Percentiles rank a stretch among this genome's conserved stretches.
Evolutionary conservation across 148 eudicot species (phyloP).

Genomic region (Gaultheria prostrata): DNA sequence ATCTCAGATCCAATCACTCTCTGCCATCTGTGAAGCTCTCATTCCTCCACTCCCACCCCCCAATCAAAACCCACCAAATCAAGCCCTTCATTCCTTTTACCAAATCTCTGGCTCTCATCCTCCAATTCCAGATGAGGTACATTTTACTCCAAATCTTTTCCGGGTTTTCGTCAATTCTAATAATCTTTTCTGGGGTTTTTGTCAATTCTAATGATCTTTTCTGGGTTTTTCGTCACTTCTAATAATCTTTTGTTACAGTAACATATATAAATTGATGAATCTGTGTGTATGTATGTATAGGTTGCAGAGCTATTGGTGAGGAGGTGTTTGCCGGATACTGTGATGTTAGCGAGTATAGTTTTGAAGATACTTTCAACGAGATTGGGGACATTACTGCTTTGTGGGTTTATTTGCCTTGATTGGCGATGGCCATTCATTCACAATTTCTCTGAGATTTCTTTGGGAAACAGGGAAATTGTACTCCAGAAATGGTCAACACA

Average conservation of each 20-base stretch:
- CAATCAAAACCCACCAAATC: constrained; percentile 5
- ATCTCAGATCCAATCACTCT: constrained; percentile 53
- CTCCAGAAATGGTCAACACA: constrained; percentile 65
- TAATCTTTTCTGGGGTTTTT: neutral
- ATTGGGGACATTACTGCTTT: constrained; percentile 63
- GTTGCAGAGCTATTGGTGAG: constrained; percentile 48
- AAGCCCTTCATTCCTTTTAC: constrained; percentile 30
- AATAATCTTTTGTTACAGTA: neutral
- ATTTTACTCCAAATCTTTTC: neutral
- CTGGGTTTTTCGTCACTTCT: neutral
- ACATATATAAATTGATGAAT: neutral
- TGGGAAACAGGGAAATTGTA: constrained; percentile 51
- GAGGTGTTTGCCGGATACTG: constrained; percentile 38
- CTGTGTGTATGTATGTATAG: constrained; percentile 21
- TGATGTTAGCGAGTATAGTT: constrained; percentile 35
- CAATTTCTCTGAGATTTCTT: constrained; percentile 44
- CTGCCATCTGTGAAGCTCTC: constrained; percentile 57
- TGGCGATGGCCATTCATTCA: constrained; percentile 62
- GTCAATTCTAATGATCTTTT: neutral
- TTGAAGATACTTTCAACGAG: constrained; percentile 51
- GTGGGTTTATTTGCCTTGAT: constrained; percentile 54
- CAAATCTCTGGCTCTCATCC: constrained; percentile 42
- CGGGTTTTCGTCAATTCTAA: neutral
- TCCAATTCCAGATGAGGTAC: constrained; percentile 55
- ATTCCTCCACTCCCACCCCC: constrained; percentile 46